Base-by-base conservation (phyloP, 108 stramenopile species). In the Conticribra weissflogii region DNA sequence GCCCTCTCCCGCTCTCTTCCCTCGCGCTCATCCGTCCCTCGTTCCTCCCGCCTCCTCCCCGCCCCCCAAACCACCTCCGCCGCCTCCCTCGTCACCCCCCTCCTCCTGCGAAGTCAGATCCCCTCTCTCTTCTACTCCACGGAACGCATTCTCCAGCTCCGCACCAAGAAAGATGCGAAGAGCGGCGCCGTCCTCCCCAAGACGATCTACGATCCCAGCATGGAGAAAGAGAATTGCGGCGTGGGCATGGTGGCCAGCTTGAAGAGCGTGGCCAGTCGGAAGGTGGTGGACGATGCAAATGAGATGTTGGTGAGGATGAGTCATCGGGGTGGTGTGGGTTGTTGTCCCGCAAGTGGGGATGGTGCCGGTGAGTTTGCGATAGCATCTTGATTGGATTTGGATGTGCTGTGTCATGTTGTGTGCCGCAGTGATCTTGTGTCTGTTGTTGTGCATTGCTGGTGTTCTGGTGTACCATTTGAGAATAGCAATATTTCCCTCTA, bases 241-340 rank as follows among this genome's bases (percentile, higher is more conserved):
- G 95, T 96, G 18, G 95, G 95, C 46, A 62, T 96, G 25, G 91
- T 96, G 56, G 95, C 95, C 22, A 88, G 87, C 19, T 72, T 96
- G 36, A 90, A 94, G 64, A 88, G 88, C 19, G 78, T 89, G 52
- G 84, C 96, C 0, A 85, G 83, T 54, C 85, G 98, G 7, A 85
- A 83, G 71, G 94, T 97, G 27, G 95, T 98, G 33, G 86, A 93
- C 49, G 94, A 96, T 69, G 96, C 97, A 18, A 96, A 97, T 82
- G 97, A 97, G 78, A 98, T 98, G 98, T 78, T 98, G 36, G 89
- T 98, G 50, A 89, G 98, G 31, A 98, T 98, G 98, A 81, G 90
- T 70, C 98, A 98, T 86, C 82, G 98, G 54, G 98, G 98, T 32
- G 96, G 96, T 23, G 93, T 92, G 57, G 96, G 96, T 8, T 96